Conservation (phyloP, 2,329 filamentous ascomycete species). For the Remersonia thermophila region DNA sequence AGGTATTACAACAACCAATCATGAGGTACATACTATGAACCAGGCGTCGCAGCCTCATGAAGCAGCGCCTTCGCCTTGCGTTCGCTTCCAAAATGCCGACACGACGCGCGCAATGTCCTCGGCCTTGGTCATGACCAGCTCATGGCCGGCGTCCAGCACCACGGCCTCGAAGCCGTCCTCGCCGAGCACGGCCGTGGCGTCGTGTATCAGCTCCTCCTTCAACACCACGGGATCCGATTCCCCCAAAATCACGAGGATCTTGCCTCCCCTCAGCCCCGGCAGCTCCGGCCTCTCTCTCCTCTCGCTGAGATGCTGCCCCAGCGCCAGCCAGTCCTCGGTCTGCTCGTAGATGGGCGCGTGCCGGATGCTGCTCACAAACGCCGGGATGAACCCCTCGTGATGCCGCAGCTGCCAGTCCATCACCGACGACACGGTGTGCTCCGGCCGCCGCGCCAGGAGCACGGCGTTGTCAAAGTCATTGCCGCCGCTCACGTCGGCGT, state of each 20-base stretch:
- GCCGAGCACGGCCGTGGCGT: slow-evolving; percentile 46
- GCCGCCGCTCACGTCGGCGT: slow-evolving; percentile 27
- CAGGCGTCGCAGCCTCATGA: no score
- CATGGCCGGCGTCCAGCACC: slow-evolving; percentile 53
- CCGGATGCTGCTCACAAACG: slow-evolving; percentile 60
- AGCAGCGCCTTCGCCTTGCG: no score
- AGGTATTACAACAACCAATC: no score
- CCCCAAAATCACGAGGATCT: slow-evolving; percentile 54
- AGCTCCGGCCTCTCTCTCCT: slow-evolving; percentile 23
- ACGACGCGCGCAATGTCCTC: slow-evolving; percentile 39
- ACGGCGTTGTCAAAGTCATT: slow-evolving; percentile 32
- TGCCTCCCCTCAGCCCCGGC: slow-evolving; percentile 29
- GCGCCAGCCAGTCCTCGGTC: slow-evolving; percentile 46
- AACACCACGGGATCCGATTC: slow-evolving; percentile 54
- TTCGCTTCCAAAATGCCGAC: slow-evolving; percentile 23
- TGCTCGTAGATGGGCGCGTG: slow-evolving; percentile 57
- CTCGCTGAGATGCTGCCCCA: slow-evolving; percentile 37
- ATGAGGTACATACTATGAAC: no score
- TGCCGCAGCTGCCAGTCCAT: slow-evolving; percentile 57
- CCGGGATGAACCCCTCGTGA: slow-evolving; percentile 55
- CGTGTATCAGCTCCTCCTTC: slow-evolving; percentile 50
- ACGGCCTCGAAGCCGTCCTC: slow-evolving; percentile 43
- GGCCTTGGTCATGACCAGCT: slow-evolving; percentile 52
- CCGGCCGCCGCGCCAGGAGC: slow-evolving; percentile 38
- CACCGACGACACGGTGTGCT: slow-evolving; percentile 47